Conservation (phyloP, 805 yeast genomes). For the Candida fluviatilis region DNA sequence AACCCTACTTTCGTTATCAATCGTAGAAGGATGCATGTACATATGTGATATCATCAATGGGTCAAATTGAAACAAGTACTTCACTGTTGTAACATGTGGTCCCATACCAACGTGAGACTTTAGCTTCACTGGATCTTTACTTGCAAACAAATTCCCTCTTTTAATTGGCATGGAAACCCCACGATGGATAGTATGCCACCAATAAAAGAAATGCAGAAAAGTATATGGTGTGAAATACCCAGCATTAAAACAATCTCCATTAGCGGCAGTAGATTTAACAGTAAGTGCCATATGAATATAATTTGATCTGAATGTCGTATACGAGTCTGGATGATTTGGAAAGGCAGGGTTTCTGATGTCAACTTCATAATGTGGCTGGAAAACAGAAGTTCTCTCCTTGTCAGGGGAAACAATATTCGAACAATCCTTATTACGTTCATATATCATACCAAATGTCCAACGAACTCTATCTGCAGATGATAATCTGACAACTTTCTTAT, state of each 20-base stretch:
- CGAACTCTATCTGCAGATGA: slow-evolving; percentile 54
- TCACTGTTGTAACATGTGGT: slow-evolving; percentile 36
- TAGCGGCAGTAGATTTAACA: slow-evolving; percentile 29
- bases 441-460: slow-evolving; percentile 75
- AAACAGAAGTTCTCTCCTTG: slow-evolving; percentile 43
- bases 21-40: slow-evolving; percentile 26
- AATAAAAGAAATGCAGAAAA: slow-evolving; percentile 33
- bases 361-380: slow-evolving; percentile 62
- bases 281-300: slow-evolving; percentile 58
- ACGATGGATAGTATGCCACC: slow-evolving; percentile 39
- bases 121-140: slow-evolving; percentile 10
- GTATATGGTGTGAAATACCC: slow-evolving; percentile 38
- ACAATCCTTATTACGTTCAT: slow-evolving; percentile 55
- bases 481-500: slow-evolving; percentile 50
- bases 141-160: slow-evolving; percentile 28
- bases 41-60: slow-evolving; percentile 37
- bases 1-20: slow-evolving; percentile 18
- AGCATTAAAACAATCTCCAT: slow-evolving; percentile 29
- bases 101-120: slow-evolving; percentile 33
- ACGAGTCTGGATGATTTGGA: slow-evolving; percentile 67
- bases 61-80: slow-evolving; percentile 37
- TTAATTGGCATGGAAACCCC: slow-evolving; percentile 31
- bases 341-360: slow-evolving; percentile 56
- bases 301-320: slow-evolving; percentile 73
- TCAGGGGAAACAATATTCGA: slow-evolving; percentile 28